These are phyloP conservation scores for Parietaria judaica DNA, from an alignment of 306 rosid species.

Conservation along the genomic window DNA sequence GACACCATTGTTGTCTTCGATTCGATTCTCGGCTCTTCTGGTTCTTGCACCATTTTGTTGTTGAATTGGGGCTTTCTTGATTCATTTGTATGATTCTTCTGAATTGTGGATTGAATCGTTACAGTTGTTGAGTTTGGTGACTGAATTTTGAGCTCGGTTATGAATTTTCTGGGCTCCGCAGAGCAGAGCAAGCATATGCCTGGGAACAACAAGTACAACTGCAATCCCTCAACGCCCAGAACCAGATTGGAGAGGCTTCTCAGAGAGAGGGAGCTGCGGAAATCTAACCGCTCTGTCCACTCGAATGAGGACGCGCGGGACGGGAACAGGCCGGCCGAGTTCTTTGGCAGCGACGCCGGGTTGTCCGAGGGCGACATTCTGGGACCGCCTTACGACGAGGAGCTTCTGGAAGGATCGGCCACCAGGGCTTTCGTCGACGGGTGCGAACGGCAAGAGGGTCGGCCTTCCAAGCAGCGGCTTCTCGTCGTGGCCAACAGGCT, in stretches of 20 bases:
- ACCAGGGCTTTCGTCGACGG: constrained; percentile 32
- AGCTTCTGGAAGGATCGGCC: constrained; percentile 31
- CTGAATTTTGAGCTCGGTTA: no score
- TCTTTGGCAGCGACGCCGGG: constrained; percentile 23
- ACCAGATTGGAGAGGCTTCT: constrained; percentile 87
- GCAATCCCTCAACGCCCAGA: constrained; percentile 60
- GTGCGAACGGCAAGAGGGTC: constrained; percentile 43
- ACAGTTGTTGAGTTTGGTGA: no score
- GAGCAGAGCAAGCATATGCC: constrained; percentile 36
- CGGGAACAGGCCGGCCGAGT: constrained; percentile 38
- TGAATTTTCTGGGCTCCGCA: background rate
- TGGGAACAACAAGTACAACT: constrained; percentile 51
- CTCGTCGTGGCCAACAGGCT: constrained; percentile 91
- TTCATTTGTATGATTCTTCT: background rate
- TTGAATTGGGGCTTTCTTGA: background rate
- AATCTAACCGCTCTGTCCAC: constrained; percentile 32
- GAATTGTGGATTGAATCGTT: no score
- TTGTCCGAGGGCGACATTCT: constrained; percentile 26
- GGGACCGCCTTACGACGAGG: constrained; percentile 39
- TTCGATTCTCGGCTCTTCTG: background rate
- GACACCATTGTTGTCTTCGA: background rate
- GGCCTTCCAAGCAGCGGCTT: constrained; percentile 57
- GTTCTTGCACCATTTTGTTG: background rate
- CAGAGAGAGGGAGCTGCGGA: constrained; percentile 86
- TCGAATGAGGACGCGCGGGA: constrained; percentile 44